Evolutionary conservation across 1,139 yeast species (phyloP).

Genomic region (Scheffersomyces parashehatae): DNA sequence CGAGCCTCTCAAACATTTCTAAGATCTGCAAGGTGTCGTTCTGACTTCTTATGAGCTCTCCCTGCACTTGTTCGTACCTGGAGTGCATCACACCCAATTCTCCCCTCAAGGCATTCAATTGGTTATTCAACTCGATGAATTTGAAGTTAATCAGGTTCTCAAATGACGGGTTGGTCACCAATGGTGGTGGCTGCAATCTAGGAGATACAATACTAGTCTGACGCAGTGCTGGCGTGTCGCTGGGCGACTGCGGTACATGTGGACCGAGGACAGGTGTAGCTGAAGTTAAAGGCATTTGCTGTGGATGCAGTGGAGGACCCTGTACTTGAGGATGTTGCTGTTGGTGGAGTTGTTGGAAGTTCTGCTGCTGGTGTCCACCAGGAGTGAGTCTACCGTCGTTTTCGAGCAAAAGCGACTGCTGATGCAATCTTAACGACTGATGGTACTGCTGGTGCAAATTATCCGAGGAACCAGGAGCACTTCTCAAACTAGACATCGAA

Average conservation of each 20-base stretch:
- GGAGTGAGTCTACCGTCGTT: background rate
- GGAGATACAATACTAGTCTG: background rate
- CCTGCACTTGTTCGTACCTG: constrained; percentile 47
- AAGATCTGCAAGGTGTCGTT: constrained; percentile 50
- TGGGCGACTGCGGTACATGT: constrained; percentile 10
- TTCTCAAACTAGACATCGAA: constrained; percentile 5
- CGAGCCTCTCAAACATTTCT: constrained; percentile 43
- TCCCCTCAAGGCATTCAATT: constrained; percentile 33
- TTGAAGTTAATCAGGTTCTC: constrained; percentile 30
- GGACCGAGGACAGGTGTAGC: constrained; percentile 4
- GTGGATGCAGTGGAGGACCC: constrained; percentile 9
- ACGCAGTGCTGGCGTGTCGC: constrained; percentile 1
- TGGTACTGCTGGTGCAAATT: constrained; percentile 15
- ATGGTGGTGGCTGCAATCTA: constrained; percentile 11
- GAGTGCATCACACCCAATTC: constrained; percentile 39
- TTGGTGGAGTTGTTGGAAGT: constrained; percentile 6
- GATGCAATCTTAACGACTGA: constrained; percentile 12
- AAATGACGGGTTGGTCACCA: constrained; percentile 17
- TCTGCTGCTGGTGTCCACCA: constrained; percentile 9
- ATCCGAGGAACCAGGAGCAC: constrained; percentile 4
- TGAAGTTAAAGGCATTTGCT: background rate
- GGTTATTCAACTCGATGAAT: constrained; percentile 43
- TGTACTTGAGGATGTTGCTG: constrained; percentile 12
- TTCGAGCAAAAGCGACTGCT: constrained; percentile 5
- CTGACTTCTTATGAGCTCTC: constrained; percentile 48